These are phyloP conservation scores for Lumnitzera racemosa DNA, from an alignment of 345 rosid species.

Conservation along the genomic window DNA sequence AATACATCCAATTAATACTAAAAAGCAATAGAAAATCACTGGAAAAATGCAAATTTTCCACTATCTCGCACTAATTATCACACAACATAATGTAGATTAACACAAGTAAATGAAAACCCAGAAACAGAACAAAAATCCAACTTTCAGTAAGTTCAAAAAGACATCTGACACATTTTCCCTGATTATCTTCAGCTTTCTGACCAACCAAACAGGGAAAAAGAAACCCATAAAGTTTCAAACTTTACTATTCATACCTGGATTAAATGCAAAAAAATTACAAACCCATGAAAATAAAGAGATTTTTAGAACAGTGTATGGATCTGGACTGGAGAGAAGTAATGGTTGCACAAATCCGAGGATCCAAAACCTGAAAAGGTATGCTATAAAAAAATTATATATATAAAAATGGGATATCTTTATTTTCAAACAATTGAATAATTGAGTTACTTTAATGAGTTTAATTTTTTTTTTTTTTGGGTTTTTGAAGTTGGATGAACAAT, in stretches of 20 bases:
- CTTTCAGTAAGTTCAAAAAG: neutral
- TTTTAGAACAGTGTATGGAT: conserved; percentile 6
- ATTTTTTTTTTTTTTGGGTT: no score
- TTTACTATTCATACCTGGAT: conserved; percentile 20
- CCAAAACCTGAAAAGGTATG: conserved; percentile 13
- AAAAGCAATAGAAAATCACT: no score
- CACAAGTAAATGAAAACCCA: neutral
- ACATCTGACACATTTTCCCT: no score
- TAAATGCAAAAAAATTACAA: conserved; percentile 28
- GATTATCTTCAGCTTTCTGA: conserved; percentile 2
- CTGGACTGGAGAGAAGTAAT: conserved; percentile 3
- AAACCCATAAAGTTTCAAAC: neutral
- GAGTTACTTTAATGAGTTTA: no score
- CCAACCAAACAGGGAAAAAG: conserved; percentile 24
- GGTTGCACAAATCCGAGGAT: conserved; percentile 19
- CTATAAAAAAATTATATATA: no score
- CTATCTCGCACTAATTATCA: no score
- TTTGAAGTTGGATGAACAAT: no score
- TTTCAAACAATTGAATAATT: no score
- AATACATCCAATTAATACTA: no score
- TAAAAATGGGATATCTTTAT: no score
- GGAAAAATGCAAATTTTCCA: no score
- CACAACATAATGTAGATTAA: no score
- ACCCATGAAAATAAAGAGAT: conserved; percentile 33
- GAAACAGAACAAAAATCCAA: conserved; percentile 17